phyloP scores from a whole-genome alignment of 2,329 filamentous ascomycete species.

The Botryotinia globosa region DNA sequence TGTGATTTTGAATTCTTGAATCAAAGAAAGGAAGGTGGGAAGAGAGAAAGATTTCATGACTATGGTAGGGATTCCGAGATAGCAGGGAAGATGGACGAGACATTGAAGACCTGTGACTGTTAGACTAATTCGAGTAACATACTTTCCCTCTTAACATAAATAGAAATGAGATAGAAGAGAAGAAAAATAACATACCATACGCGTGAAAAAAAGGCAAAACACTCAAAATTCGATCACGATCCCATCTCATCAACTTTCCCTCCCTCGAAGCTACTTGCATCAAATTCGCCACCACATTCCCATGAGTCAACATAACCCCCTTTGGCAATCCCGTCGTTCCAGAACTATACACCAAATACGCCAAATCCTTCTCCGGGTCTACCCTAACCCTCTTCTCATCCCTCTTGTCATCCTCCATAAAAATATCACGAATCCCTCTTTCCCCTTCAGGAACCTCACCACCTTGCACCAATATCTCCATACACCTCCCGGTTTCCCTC shows the following conservation, averaged over 20 bases:
- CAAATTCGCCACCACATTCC: constrained; percentile 28
- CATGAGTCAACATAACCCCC: constrained; percentile 61
- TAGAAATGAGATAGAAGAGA: not conserved
- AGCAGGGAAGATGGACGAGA: constrained; percentile 48
- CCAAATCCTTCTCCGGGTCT: constrained; percentile 23
- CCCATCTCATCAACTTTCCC: constrained; percentile 49
- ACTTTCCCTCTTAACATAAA: not conserved
- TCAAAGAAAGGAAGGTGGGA: constrained; percentile 49
- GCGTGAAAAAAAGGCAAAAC: constrained; percentile 12
- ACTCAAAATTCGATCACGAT: not conserved
- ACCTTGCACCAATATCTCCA: not conserved
- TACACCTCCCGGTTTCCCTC: not conserved
- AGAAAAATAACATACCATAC: not conserved
- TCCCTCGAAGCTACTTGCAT: constrained; percentile 16
- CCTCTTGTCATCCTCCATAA: not conserved
- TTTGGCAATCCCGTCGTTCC: constrained; percentile 83
- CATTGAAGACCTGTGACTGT: constrained; percentile 43
- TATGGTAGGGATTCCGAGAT: constrained; percentile 49
- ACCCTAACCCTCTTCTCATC: not conserved
- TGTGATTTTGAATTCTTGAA: constrained; percentile 53
- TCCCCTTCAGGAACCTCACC: not conserved
- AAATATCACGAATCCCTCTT: not conserved
- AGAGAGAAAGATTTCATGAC: constrained; percentile 57
- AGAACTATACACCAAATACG: constrained; percentile 73
- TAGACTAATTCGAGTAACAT: not conserved